Conservation (phyloP, 805 yeast genomes). For the Teunomyces atbi region DNA sequence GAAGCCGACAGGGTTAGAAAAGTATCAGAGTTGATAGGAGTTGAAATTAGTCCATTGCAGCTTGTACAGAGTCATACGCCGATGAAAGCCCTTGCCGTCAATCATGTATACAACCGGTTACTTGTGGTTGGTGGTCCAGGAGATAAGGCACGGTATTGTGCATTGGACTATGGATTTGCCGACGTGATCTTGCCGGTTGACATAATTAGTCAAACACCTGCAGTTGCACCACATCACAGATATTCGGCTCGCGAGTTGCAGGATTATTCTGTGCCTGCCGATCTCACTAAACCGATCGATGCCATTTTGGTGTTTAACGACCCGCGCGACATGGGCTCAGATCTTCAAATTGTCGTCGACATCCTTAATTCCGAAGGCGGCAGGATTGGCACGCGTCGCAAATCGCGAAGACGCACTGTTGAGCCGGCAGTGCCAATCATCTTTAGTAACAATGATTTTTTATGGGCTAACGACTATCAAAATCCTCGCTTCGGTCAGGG, state of each 20-base stretch:
- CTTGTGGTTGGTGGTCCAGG: conserved; percentile 82
- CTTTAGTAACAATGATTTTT: conserved; percentile 78
- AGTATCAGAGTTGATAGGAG: conserved; percentile 45
- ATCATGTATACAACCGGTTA: conserved; percentile 52
- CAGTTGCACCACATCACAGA: conserved; percentile 69
- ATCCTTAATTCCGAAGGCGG: conserved; percentile 65
- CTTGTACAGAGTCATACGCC: conserved; percentile 90
- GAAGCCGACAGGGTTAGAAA: conserved; percentile 61
- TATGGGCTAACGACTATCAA: conserved; percentile 83
- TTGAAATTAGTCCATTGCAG: conserved; percentile 55
- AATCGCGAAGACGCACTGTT: conserved; percentile 11
- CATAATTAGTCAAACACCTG: conserved; percentile 54
- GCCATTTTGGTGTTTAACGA: conserved; percentile 84
- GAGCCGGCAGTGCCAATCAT: conserved; percentile 67
- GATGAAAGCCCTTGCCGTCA: conserved; percentile 54
- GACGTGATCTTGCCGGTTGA: conserved; percentile 76
- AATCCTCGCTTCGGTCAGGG: conserved; percentile 91
- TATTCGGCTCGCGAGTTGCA: conserved; percentile 45
- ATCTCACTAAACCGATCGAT: conserved; percentile 50
- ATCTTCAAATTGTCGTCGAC: conserved; percentile 74
- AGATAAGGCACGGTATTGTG: conserved; percentile 69
- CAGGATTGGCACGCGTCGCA: conserved; percentile 57
- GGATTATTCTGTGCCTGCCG: conserved; percentile 38
- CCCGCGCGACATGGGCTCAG: conserved; percentile 86
- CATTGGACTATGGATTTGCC: conserved; percentile 71